Conservation (phyloP, 2,329 filamentous ascomycete species). For the Fusarium sp. region DNA sequence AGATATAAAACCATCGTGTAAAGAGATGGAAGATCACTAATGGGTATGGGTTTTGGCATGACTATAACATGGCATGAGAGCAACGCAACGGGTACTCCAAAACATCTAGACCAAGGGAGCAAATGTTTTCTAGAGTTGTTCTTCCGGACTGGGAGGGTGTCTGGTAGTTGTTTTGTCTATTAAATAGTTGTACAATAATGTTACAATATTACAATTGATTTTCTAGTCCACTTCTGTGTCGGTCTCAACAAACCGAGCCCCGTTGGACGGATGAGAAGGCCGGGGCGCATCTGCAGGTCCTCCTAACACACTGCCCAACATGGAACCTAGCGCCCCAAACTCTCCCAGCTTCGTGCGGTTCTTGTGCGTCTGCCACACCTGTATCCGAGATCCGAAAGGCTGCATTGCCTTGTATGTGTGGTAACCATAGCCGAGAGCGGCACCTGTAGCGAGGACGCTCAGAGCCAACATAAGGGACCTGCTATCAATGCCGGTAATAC, state of each 20-base stretch:
- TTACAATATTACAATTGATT: constrained; percentile 31
- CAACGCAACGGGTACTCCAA: constrained; percentile 17
- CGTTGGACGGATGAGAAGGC: constrained; percentile 19
- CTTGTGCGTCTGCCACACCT: constrained; percentile 59
- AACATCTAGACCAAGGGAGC: constrained; percentile 31
- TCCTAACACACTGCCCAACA: constrained; percentile 58
- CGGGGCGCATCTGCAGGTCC: constrained; percentile 33
- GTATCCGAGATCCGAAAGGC: constrained; percentile 62
- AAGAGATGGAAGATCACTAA: constrained; percentile 12
- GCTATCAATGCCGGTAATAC: constrained; percentile 53
- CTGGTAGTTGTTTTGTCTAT: constrained; percentile 27
- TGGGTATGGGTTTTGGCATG: neutral
- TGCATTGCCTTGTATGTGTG: constrained; percentile 59
- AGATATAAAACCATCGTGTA: constrained; percentile 71
- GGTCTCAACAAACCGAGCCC: constrained; percentile 53
- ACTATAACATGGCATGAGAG: neutral
- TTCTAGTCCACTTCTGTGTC: constrained; percentile 56
- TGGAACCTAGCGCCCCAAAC: constrained; percentile 64
- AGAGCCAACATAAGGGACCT: constrained; percentile 53
- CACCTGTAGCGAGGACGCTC: constrained; percentile 56
- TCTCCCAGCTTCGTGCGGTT: constrained; percentile 55
- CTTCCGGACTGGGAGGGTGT: constrained; percentile 3
- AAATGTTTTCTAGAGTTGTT: constrained; percentile 30
- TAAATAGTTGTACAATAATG: constrained; percentile 39
- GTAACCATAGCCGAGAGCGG: constrained; percentile 58